Evolutionary conservation across 768 basidiomycete species (phyloP).

Genomic region (Crassisporium funariophilum): DNA sequence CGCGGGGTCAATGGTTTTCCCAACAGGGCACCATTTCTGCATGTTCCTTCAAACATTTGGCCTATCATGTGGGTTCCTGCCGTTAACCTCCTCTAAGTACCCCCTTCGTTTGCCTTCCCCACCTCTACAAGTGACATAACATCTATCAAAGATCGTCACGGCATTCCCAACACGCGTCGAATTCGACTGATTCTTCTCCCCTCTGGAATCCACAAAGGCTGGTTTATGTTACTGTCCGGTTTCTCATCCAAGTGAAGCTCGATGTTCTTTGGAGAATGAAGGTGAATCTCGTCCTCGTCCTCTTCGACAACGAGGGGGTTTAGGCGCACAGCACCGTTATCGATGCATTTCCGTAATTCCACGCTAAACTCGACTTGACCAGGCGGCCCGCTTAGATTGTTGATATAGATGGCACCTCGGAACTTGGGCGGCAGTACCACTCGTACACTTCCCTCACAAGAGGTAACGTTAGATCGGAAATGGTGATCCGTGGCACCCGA

Average conservation of each 20-base stretch:
- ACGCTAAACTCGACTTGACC: constrained; percentile 5
- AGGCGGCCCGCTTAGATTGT: neutral
- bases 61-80: no score
- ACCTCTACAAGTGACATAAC: neutral
- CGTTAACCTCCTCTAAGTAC: neutral
- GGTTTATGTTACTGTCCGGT: neutral
- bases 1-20: no score
- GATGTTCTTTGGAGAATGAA: constrained; percentile 4
- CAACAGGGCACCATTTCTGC: no score
- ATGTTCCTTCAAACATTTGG: no score
- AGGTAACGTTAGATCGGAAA: constrained; percentile 12
- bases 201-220: constrained; percentile 9
- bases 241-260: constrained; percentile 8
- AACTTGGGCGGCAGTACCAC: constrained; percentile 15
- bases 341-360: constrained; percentile 10
- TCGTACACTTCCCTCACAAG: constrained; percentile 9
- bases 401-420: constrained; percentile 12
- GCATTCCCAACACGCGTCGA: neutral
- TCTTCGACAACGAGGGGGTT: constrained; percentile 3
- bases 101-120: neutral
- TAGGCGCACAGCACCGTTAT: constrained; percentile 7
- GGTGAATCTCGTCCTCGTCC: constrained; percentile 14
- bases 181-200: constrained; percentile 2
- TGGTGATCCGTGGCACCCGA: constrained; percentile 10
- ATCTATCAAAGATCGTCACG: neutral